Evolutionary conservation across 768 basidiomycete species (phyloP), one percentile per base, ranked within the genome.

Genomic region (Amanita molliuscula): DNA sequence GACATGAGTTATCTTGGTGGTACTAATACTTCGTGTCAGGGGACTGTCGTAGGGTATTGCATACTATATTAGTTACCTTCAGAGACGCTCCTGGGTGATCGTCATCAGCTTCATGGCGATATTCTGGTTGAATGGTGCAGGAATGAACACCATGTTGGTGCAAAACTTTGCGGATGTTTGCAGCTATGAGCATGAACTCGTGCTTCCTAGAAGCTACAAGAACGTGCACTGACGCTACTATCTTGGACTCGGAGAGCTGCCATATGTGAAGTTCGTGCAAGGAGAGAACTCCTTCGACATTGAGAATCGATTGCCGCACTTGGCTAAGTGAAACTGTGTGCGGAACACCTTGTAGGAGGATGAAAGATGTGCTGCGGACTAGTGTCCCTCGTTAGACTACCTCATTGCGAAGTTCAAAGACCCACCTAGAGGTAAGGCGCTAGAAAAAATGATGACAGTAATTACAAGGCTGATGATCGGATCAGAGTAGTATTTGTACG

Each of bases 181-280:
- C 78, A 13, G 90, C 89, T 44, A 94, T 78, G 1, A 76, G 80
- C 89, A 97, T 97, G 62, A 97, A 98, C 59, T 96, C 93, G 50
- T 81, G 76, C 18, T 79, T 78, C 44, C 82, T 76, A 34, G 82
- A 82, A 6, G 92, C 81, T 57, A 88, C 81, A 58, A 88, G 78
- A 43, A 99, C 90, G 66, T 99, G 96, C 21, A 99, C 95, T 1
- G 89, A 94, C 8, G 94, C 94, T 37, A 99, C 86, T 48, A 93
- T 81, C 63, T 96, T 97, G 50, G 78, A 81, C 67, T 99, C 96
- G 8, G 91, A 94, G 43, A 99, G 77, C 60, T 95, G 92, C 96
- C 96, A 99, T 47, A 98, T 81, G 66, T 99, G 96, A 23, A 99
- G 75, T 61, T 97, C 91, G 59, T 98, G 96, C 25, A 98, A 58